Evolutionary conservation across 495 filamentous ascomycete species (phyloP).

Genomic region (Penicillium nucicola): DNA sequence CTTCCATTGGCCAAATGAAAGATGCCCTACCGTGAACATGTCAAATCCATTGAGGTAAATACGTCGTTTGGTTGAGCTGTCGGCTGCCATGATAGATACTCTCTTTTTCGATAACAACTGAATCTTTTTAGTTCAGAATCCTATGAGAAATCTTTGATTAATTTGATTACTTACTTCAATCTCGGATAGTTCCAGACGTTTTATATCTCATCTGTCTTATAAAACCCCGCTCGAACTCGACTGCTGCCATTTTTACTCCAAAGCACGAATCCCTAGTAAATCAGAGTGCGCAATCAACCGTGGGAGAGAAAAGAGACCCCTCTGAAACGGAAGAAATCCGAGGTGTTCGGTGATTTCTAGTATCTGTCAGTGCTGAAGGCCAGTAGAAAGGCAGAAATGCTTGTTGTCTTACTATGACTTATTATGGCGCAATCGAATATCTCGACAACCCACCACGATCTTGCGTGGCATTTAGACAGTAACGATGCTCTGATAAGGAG

Average conservation of each 20-base stretch:
- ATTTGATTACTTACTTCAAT: neutral
- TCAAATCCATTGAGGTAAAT: slow-evolving; percentile 22
- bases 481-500: no score
- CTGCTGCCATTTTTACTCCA: neutral
- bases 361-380: no score
- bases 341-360: no score
- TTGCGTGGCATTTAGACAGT: no score
- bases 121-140: no score
- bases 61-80: slow-evolving; percentile 8
- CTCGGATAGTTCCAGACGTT: neutral
- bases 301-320: neutral
- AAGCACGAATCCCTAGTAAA: neutral
- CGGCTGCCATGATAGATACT: neutral
- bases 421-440: no score
- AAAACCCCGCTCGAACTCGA: neutral
- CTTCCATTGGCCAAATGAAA: slow-evolving; percentile 19
- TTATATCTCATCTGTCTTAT: neutral
- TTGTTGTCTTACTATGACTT: no score
- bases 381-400: no score
- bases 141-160: neutral
- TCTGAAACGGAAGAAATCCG: neutral
- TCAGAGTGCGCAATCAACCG: neutral
- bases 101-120: neutral
- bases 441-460: no score
- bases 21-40: slow-evolving; percentile 20